Conservation (phyloP, 1,284 basidiomycete genomes). For the Malassezia restricta region DNA sequence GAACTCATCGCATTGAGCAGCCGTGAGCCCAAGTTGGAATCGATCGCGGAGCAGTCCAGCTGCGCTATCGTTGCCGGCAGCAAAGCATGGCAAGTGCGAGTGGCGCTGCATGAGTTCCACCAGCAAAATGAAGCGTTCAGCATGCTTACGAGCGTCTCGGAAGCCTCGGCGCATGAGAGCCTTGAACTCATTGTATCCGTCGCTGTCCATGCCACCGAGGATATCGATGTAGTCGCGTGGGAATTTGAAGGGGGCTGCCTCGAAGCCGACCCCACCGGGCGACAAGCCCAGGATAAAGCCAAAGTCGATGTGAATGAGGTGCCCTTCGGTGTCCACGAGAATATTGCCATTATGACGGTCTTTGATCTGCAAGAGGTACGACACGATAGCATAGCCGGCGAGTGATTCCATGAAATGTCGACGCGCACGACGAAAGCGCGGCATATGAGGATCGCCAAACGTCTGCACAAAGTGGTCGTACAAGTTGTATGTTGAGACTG, state of each 20-base stretch:
- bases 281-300: constrained; percentile 87
- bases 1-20: constrained; percentile 73
- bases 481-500: constrained; percentile 30
- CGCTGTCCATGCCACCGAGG: constrained; percentile 69
- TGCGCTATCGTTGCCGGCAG: constrained; percentile 70
- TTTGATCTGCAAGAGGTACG: constrained; percentile 93
- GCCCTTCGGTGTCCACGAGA: constrained; percentile 83
- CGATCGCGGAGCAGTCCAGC: constrained; percentile 72
- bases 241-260: constrained; percentile 96
- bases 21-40: constrained; percentile 80
- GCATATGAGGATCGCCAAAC: constrained; percentile 31
- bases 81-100: constrained; percentile 83
- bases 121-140: constrained; percentile 86
- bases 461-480: constrained; percentile 41
- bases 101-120: constrained; percentile 88
- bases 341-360: constrained; percentile 99
- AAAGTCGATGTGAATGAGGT: constrained; percentile 88
- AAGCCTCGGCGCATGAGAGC: constrained; percentile 83
- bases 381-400: constrained; percentile 79
- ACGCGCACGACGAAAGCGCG: constrained; percentile 55
- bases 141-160: constrained; percentile 84
- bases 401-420: constrained; percentile 73
- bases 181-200: constrained; percentile 72
- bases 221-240: constrained; percentile 93
- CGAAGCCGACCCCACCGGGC: constrained; percentile 86